phyloP scores from a whole-genome alignment of 2,329 filamentous ascomycete species.

The Aspergillus sp. region DNA sequence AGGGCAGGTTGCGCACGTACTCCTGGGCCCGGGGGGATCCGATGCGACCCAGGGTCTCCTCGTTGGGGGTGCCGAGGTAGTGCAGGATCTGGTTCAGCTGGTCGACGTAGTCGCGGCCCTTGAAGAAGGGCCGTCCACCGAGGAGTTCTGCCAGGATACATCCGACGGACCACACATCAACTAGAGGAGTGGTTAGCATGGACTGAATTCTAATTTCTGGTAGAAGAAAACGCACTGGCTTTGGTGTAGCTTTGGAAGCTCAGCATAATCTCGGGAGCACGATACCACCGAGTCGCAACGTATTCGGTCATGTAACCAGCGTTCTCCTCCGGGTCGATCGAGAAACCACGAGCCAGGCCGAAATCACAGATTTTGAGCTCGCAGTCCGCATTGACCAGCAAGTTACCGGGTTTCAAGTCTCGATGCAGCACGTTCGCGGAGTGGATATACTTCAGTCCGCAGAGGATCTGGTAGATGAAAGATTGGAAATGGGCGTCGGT shows the following conservation, averaged over 20 bases:
- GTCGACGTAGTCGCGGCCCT: constrained; percentile 98
- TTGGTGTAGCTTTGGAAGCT: constrained; percentile 99
- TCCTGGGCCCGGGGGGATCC: constrained; percentile 94
- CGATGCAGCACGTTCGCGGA: constrained; percentile 96
- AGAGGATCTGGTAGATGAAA: constrained; percentile 99
- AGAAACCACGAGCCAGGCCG: constrained; percentile 93
- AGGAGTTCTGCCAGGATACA: constrained; percentile 96
- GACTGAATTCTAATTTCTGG: constrained; percentile 6
- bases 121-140: constrained; percentile 96
- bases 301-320: constrained; percentile 99
- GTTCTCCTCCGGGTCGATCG: constrained; percentile 95
- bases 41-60: constrained; percentile 90
- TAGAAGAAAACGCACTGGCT: constrained; percentile 73
- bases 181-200: constrained; percentile 48
- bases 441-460: constrained; percentile 98
- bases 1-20: constrained; percentile 94
- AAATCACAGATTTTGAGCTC: constrained; percentile 99
- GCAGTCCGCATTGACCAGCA: constrained; percentile 97
- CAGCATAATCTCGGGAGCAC: constrained; percentile 98
- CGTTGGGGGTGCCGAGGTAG: constrained; percentile 94
- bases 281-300: constrained; percentile 97
- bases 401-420: constrained; percentile 93
- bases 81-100: constrained; percentile 99
- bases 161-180: constrained; percentile 98
- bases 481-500: constrained; percentile 99